Base-by-base conservation (phyloP, 352 stramenopile genomes). In the Globisporangium yorkense region DNA sequence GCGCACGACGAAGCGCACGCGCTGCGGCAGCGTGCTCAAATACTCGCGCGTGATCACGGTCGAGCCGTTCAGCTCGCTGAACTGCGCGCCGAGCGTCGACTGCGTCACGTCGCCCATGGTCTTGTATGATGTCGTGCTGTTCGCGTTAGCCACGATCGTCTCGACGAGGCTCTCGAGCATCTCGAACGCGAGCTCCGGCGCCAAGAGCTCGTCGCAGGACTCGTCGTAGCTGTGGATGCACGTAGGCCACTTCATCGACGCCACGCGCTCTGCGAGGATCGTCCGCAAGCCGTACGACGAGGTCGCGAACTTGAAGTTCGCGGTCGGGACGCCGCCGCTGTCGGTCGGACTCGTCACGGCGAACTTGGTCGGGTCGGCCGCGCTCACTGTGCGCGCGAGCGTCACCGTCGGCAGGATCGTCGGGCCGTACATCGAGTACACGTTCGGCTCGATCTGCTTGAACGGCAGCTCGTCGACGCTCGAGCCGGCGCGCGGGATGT, bases 81-180 rank as follows among this genome's bases (percentile, higher is more conserved):
- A 56, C 21, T 56, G 49, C 8, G 53, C 39, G 44, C 48, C 52
- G 29, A 62, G 46, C 27, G 71, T 70, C 20, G 72, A 63, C 13
- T 72, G 65, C 33, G 72, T 73, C 16, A 67, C 63, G 50, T 79
- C 68, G 20, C 66, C 64, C 49, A 84, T 66, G 21, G 71, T 79
- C 53, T 80, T 79, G 62, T 84, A 79, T 50, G 69, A 77, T 33
- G 74, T 84, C 33, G 74, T 81, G 47, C 70, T 75, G 15, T 61
- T 64, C 21, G 67, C 68, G 62, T 84, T 84, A 41, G 54, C 58
- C 6, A 40, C 55, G 9, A 81, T 54, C 5, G 68, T 69, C 27
- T 72, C 58, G 10, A 70, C 72, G 16, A 84, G 56, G 7, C 49
- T 67, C 46, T 84, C 72, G 13, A 81, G 63, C 74, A 84, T 84